Base-by-base conservation (phyloP, 371 early-diverging fungal genomes). In the Zopfochytrium polystomum region DNA sequence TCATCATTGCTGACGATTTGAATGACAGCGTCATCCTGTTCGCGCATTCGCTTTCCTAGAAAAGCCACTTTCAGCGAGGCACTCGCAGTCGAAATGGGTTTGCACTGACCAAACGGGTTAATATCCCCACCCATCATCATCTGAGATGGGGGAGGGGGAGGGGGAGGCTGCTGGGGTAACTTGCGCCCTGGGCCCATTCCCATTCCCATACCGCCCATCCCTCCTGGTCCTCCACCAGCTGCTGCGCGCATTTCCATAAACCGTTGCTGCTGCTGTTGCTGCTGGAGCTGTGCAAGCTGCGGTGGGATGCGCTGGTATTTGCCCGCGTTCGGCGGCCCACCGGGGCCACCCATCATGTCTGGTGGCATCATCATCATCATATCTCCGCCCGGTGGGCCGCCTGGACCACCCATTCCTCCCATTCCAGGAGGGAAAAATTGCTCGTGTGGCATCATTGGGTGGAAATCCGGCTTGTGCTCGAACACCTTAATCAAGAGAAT, bases 1-100 rank as follows among this genome's bases (percentile, higher is more conserved):
- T 55, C 11, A 54, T 52, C 22, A 48, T 53, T 55, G 47, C 55
- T 20, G 53, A 55, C 11, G 62, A 68, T 55, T 54, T 62, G 58
- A 26, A 68, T 68, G 3, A 47, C 55, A 2, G 68, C 47, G 22
- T 68, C 68, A 49, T 68, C 68, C 56, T 58, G 63, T 1, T 63
- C 68, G 9, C 68, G 51, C 49, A 53, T 23, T 27, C 68, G 5
- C 44, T 68, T 68, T 26, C 61, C 65, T 65, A 38, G 15, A 23
- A 48, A 18, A 26, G 30, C 30, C 6, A 13, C 9, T 22, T 9
- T 27, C 33, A 32, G 34, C 32, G 18, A 11, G 18, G 20, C 13
- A 51, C 22, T 30, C n/a, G 35, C 34, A 7, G 29, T 47, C 20
- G 13, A 22, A 13, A 29, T 34, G 29, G 9, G 0, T 33, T 20